phyloP scores from a whole-genome alignment of 805 yeast genomes.

The Starmerella apicola region DNA sequence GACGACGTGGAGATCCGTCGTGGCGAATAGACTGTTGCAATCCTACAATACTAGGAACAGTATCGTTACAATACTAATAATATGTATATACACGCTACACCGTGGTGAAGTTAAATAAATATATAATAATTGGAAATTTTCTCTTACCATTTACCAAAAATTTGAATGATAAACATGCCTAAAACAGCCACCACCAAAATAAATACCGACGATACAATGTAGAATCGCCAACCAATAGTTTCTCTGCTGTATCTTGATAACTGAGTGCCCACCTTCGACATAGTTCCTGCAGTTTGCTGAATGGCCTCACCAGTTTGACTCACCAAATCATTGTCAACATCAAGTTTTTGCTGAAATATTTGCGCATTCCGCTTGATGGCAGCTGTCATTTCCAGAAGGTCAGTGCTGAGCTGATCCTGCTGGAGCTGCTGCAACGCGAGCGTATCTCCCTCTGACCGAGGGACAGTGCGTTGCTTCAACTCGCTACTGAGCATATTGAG shows the following conservation, averaged over 20 bases:
- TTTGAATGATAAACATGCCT: constrained; percentile 28
- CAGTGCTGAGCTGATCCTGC: constrained; percentile 40
- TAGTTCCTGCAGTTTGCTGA: constrained; percentile 25
- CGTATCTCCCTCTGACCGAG: constrained; percentile 9
- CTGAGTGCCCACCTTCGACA: constrained; percentile 28
- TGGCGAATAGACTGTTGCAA: too few species aligned
- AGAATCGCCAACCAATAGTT: constrained; percentile 32
- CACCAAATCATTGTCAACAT: constrained; percentile 27
- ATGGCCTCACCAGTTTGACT: constrained; percentile 27
- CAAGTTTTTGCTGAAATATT: constrained; percentile 31
- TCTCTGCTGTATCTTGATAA: constrained; percentile 26
- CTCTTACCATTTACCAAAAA: constrained; percentile 29
- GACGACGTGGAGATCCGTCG: constrained; percentile 2
- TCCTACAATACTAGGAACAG: too few species aligned
- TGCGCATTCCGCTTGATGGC: constrained; percentile 38
- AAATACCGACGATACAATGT: constrained; percentile 28
- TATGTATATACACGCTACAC: too few species aligned
- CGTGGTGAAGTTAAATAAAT: too few species aligned
- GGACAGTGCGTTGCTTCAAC: constrained; percentile 2
- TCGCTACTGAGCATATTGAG: constrained; percentile 14
- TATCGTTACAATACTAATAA: too few species aligned
- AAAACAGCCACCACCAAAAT: constrained; percentile 25
- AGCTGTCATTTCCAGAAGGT: constrained; percentile 38
- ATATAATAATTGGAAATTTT: too few species aligned
- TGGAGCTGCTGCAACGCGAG: constrained; percentile 22